Evolutionary conservation across 2,329 filamentous ascomycete species (phyloP), one percentile per base, ranked within the genome.

Genomic region (Trichothecium roseum): DNA sequence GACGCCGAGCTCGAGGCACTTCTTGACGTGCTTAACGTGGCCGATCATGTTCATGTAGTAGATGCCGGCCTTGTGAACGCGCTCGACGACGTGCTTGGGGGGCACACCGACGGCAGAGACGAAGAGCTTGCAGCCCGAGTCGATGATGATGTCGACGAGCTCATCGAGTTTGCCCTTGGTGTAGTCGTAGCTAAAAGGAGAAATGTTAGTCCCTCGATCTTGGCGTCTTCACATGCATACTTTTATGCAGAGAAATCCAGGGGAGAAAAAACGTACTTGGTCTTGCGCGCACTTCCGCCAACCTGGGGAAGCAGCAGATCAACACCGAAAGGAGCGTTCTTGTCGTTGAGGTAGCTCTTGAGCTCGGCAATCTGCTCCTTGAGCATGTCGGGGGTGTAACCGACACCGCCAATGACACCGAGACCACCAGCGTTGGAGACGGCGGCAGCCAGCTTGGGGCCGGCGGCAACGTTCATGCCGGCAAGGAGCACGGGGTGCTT

Each of bases 41-140:
- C 91, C 91, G 58, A 98, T 88, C 91, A 98, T 98, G 80, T 98
- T 98, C 91, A 96, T 96, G 74, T 93, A 94, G 47, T 94, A 73
- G 48, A 98, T 75, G 47, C 88, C 88, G 53, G 78, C 68, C 55
- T 78, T 74, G 74, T 98, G 91, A 32, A 98, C 78, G 56, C 76
- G 82, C 46, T 96, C 87, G 52, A 98, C 87, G 40, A 95, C 81
- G 48, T 74, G 68, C 64, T 84, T 85, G 47, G 91, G 86, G 30
- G 91, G 88, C 18, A 96, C 83, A 53, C 91, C 91, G 57, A 98
- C 87, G 52, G 91, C 91, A 35, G 85, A 95, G 51, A 98, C 91
- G 67, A 98, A 98, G 40, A 98, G 78, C 62, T 79, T 88, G 42
- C 87, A 84, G 46, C 85, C 85, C 37, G 81, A 85, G 54, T 93